Evolutionary conservation across 345 rosid species (phyloP).

Genomic region (Pelargonium nanum): DNA sequence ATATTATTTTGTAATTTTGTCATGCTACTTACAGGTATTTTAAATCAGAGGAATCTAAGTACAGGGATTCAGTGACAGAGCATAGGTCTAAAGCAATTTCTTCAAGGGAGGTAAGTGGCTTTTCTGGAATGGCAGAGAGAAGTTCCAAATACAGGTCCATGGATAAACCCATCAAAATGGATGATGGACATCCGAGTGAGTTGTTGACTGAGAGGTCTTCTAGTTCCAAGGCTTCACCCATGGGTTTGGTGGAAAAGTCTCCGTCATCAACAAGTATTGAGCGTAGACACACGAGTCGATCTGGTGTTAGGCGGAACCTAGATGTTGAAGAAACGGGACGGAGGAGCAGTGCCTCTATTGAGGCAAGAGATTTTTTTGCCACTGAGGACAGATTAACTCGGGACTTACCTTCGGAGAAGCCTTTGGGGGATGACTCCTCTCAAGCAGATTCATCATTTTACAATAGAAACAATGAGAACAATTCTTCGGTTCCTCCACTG

Average conservation of each 20-base stretch:
- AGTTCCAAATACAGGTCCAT: conserved; percentile 41
- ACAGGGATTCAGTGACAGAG: conserved; percentile 36
- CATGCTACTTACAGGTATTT: conserved; percentile 30
- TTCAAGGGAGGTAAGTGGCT: conserved; percentile 36
- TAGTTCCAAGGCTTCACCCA: conserved; percentile 64
- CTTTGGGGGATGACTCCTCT: conserved; percentile 43
- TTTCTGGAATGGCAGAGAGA: conserved; percentile 54
- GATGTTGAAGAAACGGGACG: conserved; percentile 66
- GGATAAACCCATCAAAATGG: conserved; percentile 48
- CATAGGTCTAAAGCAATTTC: conserved; percentile 44
- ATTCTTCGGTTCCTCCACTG: conserved; percentile 41
- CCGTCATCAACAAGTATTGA: conserved; percentile 72
- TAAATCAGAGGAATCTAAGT: conserved; percentile 36
- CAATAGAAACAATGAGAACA: conserved; percentile 42
- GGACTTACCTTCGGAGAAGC: conserved; percentile 45
- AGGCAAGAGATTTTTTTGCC: conserved; percentile 46
- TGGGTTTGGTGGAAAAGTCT: conserved; percentile 60
- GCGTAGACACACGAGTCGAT: conserved; percentile 47
- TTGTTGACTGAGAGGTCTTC: conserved; percentile 54
- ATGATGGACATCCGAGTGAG: conserved; percentile 58
- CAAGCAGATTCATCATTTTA: conserved; percentile 51
- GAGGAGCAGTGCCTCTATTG: conserved; percentile 38
- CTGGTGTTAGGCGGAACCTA: conserved; percentile 46
- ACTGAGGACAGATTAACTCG: conserved; percentile 42
- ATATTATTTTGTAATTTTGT: no score